Percentiles rank a stretch among this genome's conserved stretches.
phyloP scores from a whole-genome alignment of 2,329 filamentous ascomycete species.

The Sphaceloma murrayae region DNA sequence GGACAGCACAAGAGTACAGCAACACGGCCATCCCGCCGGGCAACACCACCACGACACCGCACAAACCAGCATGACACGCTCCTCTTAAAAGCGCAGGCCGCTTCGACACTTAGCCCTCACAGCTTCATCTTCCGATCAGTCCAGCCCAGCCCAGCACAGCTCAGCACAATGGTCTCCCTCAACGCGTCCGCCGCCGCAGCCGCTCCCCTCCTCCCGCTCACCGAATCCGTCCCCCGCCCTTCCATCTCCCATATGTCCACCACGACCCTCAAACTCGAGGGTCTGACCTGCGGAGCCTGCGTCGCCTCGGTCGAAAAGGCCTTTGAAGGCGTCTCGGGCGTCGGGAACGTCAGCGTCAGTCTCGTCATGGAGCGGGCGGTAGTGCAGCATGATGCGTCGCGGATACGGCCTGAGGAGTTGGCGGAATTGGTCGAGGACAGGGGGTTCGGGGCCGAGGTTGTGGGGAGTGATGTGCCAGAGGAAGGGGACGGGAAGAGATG shows the following conservation, averaged over 20 bases:
- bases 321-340: slow-evolving; percentile 70
- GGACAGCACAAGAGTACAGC: too few relatives aligned
- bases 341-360: slow-evolving; percentile 81
- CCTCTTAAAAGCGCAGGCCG: too few relatives aligned
- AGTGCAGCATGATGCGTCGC: slow-evolving; percentile 72
- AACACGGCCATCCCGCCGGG: too few relatives aligned
- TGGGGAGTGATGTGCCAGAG: slow-evolving; percentile 26
- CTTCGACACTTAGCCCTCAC: too few relatives aligned
- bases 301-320: slow-evolving; percentile 86
- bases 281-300: slow-evolving; percentile 83
- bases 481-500: slow-evolving; percentile 37
- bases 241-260: slow-evolving; percentile 73
- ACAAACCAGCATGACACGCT: too few relatives aligned
- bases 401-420: slow-evolving; percentile 64
- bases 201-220: too few relatives aligned
- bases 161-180: too few relatives aligned
- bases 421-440: slow-evolving; percentile 82
- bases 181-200: too few relatives aligned
- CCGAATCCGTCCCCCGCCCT: too few relatives aligned
- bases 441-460: slow-evolving; percentile 70
- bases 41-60: too few relatives aligned
- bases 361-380: slow-evolving; percentile 94
- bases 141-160: too few relatives aligned
- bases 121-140: too few relatives aligned
- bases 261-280: slow-evolving; percentile 81